Conservation (phyloP, 768 basidiomycete genomes). For the Psilocybe cubensis region DNA sequence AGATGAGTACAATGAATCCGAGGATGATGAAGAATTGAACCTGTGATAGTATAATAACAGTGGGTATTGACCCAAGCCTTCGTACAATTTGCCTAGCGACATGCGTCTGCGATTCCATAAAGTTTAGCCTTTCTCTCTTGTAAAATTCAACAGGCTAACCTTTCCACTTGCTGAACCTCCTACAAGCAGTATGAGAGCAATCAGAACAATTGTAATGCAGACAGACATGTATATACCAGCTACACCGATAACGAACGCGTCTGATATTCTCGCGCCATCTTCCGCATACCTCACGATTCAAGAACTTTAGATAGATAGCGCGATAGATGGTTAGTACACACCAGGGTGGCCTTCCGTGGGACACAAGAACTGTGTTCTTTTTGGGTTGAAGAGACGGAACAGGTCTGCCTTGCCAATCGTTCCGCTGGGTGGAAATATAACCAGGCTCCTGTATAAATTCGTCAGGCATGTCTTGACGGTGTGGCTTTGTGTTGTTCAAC, state of each 20-base stretch:
- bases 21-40: slow-evolving; percentile 34
- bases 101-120: slow-evolving; percentile 60
- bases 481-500: no score
- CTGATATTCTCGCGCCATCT: slow-evolving; percentile 67
- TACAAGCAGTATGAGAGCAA: slow-evolving; percentile 27
- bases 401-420: slow-evolving; percentile 11
- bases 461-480: slow-evolving; percentile 24
- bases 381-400: slow-evolving; percentile 42
- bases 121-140: background rate
- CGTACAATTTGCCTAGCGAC: slow-evolving; percentile 84
- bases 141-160: slow-evolving; percentile 40
- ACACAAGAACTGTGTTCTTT: slow-evolving; percentile 81
- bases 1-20: background rate
- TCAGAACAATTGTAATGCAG: background rate
- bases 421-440: slow-evolving; percentile 6
- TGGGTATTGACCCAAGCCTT: slow-evolving; percentile 80
- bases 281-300: slow-evolving; percentile 66
- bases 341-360: slow-evolving; percentile 89
- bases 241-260: slow-evolving; percentile 85
- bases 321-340: slow-evolving; percentile 28
- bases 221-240: slow-evolving; percentile 56
- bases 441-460: slow-evolving; percentile 22
- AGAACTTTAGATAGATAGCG: background rate
- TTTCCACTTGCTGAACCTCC: slow-evolving; percentile 90
- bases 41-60: slow-evolving; percentile 91